These are phyloP conservation scores for Zoysia japonica DNA, from an alignment of 176 grass and related monocot species.

Conservation along the genomic window DNA sequence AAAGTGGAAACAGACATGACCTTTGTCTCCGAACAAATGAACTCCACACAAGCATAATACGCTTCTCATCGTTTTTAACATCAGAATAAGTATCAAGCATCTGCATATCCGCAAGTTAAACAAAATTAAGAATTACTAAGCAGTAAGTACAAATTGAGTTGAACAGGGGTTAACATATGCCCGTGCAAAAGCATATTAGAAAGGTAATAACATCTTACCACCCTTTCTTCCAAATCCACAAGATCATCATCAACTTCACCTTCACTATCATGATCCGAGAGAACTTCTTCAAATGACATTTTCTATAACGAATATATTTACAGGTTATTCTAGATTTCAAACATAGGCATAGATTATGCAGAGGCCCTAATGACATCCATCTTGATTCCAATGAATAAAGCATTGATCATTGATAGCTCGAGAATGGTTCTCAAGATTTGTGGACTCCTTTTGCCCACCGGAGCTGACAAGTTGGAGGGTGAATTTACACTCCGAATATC, in stretches of 20 bases:
- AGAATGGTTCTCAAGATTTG: background rate
- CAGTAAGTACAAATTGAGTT: background rate
- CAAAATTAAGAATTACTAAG: conserved; percentile 11
- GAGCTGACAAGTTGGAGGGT: background rate
- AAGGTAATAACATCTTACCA: conserved; percentile 56
- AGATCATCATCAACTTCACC: conserved; percentile 89
- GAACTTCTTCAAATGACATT: conserved; percentile 75
- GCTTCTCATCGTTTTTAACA: conserved; percentile 79
- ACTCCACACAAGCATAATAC: conserved; percentile 94
- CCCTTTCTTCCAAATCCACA: conserved; percentile 83
- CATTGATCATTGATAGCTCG: background rate
- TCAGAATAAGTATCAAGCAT: conserved; percentile 87
- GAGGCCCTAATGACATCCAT: background rate
- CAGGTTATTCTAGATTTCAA: conserved; percentile 35
- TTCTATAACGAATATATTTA: conserved; percentile 45
- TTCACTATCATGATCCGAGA: conserved; percentile 85
- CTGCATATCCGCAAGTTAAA: conserved; percentile 45
- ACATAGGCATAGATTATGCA: background rate
- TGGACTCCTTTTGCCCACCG: background rate
- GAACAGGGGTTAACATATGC: background rate
- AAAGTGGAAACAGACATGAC: conserved; percentile 36
- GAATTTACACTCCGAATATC: background rate
- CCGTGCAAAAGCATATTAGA: conserved; percentile 20
- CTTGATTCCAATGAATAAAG: background rate
- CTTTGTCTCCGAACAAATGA: conserved; percentile 89